Percentiles rank a stretch among this genome's conserved stretches.
Evolutionary conservation across 345 rosid genomes (phyloP).

Genomic region (Boechera divaricarpa): DNA sequence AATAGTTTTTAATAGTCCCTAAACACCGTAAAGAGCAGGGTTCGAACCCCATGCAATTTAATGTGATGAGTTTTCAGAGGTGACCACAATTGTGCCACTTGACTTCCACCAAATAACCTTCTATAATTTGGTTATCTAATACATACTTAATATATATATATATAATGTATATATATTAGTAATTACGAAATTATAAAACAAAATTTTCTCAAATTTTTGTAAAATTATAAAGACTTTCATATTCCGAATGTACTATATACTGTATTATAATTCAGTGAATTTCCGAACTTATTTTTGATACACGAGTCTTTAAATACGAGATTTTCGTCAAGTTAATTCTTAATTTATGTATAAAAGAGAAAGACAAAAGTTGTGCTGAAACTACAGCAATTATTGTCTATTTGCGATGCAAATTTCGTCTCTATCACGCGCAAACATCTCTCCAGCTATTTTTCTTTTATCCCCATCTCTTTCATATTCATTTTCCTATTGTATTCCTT

Average conservation of each 20-base stretch:
- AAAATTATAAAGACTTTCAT: neutral
- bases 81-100: too few relatives aligned
- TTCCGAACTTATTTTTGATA: neutral
- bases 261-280: neutral
- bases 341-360: neutral
- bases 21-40: too few relatives aligned
- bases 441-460: slow-evolving; percentile 3
- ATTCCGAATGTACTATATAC: neutral
- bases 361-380: neutral
- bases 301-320: neutral
- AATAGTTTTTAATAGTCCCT: too few relatives aligned
- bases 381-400: neutral
- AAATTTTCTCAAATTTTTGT: neutral
- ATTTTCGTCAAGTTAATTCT: neutral
- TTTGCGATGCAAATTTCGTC: neutral
- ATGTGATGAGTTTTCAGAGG: too few relatives aligned
- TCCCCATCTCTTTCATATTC: too few relatives aligned
- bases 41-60: too few relatives aligned
- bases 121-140: too few relatives aligned
- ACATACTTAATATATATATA: too few relatives aligned
- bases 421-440: slow-evolving; percentile 27
- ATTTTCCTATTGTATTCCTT: too few relatives aligned
- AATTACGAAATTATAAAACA: too few relatives aligned
- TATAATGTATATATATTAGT: too few relatives aligned
- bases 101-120: too few relatives aligned